Conservation (phyloP, 1,284 basidiomycete species). For the Exsudoporus floridanus region DNA sequence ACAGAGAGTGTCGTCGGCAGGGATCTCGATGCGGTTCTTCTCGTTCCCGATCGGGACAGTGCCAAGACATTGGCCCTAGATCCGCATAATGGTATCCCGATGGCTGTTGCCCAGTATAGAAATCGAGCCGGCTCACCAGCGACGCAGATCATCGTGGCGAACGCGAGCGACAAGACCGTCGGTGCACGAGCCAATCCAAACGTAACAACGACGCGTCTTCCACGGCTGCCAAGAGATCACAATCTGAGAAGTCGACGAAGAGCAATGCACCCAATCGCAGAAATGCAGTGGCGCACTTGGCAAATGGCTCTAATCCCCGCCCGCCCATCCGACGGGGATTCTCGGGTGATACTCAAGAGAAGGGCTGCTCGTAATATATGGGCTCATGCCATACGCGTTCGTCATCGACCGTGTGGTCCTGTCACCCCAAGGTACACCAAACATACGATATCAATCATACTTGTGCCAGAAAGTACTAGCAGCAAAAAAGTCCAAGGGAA, state of each 20-base stretch:
- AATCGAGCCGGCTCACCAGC: constrained; percentile 22
- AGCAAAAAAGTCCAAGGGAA: constrained; percentile 1
- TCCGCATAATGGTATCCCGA: too few species aligned
- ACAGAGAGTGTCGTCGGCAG: background rate
- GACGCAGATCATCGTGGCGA: constrained; percentile 1
- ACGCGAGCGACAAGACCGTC: too few species aligned
- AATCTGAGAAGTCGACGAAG: background rate
- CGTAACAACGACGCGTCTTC: background rate
- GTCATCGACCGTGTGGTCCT: background rate
- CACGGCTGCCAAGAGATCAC: background rate
- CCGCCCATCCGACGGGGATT: background rate
- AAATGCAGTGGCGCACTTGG: background rate
- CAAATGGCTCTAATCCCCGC: background rate
- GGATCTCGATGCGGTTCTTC: background rate
- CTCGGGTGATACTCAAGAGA: background rate
- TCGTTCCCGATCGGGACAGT: background rate
- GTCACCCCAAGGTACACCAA: background rate
- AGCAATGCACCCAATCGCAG: constrained; percentile 1
- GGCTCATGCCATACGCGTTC: background rate
- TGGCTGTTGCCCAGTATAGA: background rate
- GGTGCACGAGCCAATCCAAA: background rate
- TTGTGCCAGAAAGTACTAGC: background rate
- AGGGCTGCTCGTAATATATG: background rate
- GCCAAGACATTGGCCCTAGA: background rate
- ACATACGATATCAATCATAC: background rate